Percentiles rank a stretch among this genome's conserved stretches.
Conservation (phyloP, 1,284 basidiomycete species). For the Trichosporon sp. region DNA sequence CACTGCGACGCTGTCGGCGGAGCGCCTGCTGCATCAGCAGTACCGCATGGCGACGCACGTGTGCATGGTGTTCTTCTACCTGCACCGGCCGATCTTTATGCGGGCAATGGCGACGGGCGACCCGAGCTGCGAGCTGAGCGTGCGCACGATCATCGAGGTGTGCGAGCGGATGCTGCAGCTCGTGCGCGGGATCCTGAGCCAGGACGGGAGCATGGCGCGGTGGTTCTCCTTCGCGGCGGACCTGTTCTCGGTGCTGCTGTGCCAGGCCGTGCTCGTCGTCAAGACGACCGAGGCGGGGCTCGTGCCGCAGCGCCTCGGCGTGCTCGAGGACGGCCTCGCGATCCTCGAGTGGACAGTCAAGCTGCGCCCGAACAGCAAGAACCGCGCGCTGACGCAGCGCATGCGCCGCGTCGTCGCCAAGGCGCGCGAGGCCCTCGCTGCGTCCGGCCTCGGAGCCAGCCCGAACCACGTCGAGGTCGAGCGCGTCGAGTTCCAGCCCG, state of each 20-base stretch:
- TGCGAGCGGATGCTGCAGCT: slow-evolving; percentile 21
- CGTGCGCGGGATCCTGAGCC: slow-evolving; percentile 16
- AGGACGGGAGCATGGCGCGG: slow-evolving; percentile 19
- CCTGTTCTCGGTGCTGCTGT: slow-evolving; percentile 22
- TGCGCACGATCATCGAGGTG: slow-evolving; percentile 19
- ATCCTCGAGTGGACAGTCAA: slow-evolving; percentile 21
- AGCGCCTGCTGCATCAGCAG: slow-evolving; percentile 17
- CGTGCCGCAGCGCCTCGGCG: slow-evolving; percentile 12
- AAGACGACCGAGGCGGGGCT: slow-evolving; percentile 18
- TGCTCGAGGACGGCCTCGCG: slow-evolving; percentile 17
- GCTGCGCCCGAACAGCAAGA: slow-evolving; percentile 18
- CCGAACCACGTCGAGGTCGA: slow-evolving; percentile 4
- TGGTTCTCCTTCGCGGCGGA: slow-evolving; percentile 28
- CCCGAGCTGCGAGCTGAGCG: slow-evolving; percentile 8
- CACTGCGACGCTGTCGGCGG: slow-evolving; percentile 9
- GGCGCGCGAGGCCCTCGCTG: slow-evolving; percentile 8
- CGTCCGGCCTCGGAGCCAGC: background rate
- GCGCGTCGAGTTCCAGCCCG: background rate
- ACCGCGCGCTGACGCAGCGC: slow-evolving; percentile 16
- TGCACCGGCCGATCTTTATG: slow-evolving; percentile 24
- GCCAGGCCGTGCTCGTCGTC: slow-evolving; percentile 21
- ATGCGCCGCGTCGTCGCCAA: slow-evolving; percentile 15
- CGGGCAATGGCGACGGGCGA: slow-evolving; percentile 16
- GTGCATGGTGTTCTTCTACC: slow-evolving; percentile 26
- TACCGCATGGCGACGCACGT: slow-evolving; percentile 24